Base-by-base conservation (phyloP, 805 yeast species). In the Ogataea chonburiensis region DNA sequence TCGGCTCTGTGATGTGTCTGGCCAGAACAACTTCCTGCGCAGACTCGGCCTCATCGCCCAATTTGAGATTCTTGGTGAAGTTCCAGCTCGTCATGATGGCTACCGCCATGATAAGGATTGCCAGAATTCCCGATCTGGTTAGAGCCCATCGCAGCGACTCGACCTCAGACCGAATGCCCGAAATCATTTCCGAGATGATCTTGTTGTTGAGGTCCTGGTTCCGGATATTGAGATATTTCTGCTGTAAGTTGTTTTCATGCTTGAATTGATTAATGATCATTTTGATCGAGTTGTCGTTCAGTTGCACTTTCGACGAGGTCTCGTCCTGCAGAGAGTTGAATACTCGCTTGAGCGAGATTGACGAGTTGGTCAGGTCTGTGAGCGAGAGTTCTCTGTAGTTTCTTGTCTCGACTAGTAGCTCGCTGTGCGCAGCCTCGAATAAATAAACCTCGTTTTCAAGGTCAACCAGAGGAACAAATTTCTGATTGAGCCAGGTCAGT, bases 121-220 rank as follows among this genome's bases (percentile, higher is more conserved):
- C 86, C 28, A 85, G 68, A 21, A 93, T 66, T 7, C 97, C 97
- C 57, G 93, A 75, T 38, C 96, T 70, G 2, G 96, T 88, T 28
- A 91, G 77, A 53, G 86, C 87, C 98, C 98, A 91, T 50, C 98
- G 71, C 43, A 91, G 69, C 40, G 81, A 77, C 61, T 91, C 98
- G 39, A 87, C 85, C 38, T 87, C 93, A 0, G 93, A 81, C 54
- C 86, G 77, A 56, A 88, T 74, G 6, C 86, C 93, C 21, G 93
- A 79, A 43, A 80, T 77, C 48, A 93, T 71, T 47, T 84, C 84
- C 4, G 93, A 84, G 16, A 85, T 77, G 41, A 91, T 89, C 48
- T 86, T 80, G 61, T 87, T 88, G 48, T 84, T 80, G 29, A 91
- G 71, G 52, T 85, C 95, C 53, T 86, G 94, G 36, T 88, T 77